A percentile compares a stretch with the other conserved stretches of the same genome.
Evolutionary conservation across 2,329 filamentous ascomycete genomes (phyloP).

Genomic region (Elsinoe batatas): DNA sequence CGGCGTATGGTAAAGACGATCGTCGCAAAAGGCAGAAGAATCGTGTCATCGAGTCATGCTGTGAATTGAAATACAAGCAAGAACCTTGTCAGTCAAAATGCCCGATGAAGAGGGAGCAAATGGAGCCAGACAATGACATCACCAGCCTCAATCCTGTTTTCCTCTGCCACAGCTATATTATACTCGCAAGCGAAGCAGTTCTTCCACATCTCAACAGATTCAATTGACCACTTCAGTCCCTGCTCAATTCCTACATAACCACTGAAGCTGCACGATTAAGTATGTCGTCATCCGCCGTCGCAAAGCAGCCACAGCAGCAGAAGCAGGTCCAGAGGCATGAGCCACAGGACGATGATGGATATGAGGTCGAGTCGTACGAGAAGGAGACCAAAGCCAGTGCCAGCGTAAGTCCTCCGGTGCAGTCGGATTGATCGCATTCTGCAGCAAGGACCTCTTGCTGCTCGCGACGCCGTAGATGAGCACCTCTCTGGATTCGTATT

Average conservation of each 20-base stretch:
- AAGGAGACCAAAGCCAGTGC: slow-evolving; percentile 26
- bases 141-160: slow-evolving; percentile 4
- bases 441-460: too few species aligned
- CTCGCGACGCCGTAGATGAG: too few species aligned
- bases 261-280: not conserved
- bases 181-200: not conserved
- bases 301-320: slow-evolving; percentile 14
- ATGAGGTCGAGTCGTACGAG: slow-evolving; percentile 10
- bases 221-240: not conserved
- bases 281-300: slow-evolving; percentile 17
- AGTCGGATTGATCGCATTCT: not conserved
- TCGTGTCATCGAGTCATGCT: too few species aligned
- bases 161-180: not conserved
- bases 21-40: too few species aligned
- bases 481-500: too few species aligned
- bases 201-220: not conserved
- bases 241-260: not conserved
- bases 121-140: not conserved
- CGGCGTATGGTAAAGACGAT: too few species aligned
- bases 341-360: slow-evolving; percentile 17
- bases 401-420: slow-evolving; percentile 20
- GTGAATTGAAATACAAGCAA: too few species aligned
- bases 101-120: too few species aligned
- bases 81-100: too few species aligned
- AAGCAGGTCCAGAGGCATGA: slow-evolving; percentile 10